Base-by-base conservation (phyloP, 2,329 filamentous ascomycete species). In the Cercospora sp. region DNA sequence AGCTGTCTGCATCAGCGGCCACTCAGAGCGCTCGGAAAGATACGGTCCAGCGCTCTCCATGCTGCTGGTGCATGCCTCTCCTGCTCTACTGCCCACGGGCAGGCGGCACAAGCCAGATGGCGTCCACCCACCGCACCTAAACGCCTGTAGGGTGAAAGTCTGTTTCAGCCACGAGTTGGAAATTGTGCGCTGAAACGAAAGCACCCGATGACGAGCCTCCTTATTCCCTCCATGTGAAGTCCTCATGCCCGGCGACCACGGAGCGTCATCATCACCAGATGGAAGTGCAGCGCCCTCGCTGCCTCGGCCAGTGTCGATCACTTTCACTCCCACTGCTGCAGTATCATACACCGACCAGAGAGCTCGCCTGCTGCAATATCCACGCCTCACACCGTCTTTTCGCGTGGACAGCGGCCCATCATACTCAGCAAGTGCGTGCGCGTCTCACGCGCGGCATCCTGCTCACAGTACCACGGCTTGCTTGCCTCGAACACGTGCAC, bases 361-460 rank as follows among this genome's bases (percentile, higher is more conserved):
- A 33, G 13, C 53, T 28, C 53, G 23, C 26, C 23, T 28, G 53
- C 48, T 23, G 20, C 48, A 53, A n/a, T 30, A 20, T 53, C 48
- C 5, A 28, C 13, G 48, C 48, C 48, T 55, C 48, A 59, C 55
- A 59, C 55, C 55, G 55, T 59, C 55, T 59, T 59, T 59, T 59
- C 55, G 55, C 55, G 55, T 59, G 55, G 8, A 59, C 55, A 36
- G 18, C 55, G 55, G 28, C 28, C 30, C 55, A 59, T 23, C 36
- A 18, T 36, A 13, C 30, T 20, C 55, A 36, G 55, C 55, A 5
- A 59, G 28, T 28, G 55, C 55, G 18, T 30, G 55, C 55, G 36
- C 55, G 55, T 36, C 55, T 59, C 28, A 59, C 31, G n/a, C 55
- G 28, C 16, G 28, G 28, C 31, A 18, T 33, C 55, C 28, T 26